Percentiles rank a stretch among this genome's conserved stretches.
phyloP scores from a whole-genome alignment of 805 yeast genomes.

The Lachancea cidri region DNA sequence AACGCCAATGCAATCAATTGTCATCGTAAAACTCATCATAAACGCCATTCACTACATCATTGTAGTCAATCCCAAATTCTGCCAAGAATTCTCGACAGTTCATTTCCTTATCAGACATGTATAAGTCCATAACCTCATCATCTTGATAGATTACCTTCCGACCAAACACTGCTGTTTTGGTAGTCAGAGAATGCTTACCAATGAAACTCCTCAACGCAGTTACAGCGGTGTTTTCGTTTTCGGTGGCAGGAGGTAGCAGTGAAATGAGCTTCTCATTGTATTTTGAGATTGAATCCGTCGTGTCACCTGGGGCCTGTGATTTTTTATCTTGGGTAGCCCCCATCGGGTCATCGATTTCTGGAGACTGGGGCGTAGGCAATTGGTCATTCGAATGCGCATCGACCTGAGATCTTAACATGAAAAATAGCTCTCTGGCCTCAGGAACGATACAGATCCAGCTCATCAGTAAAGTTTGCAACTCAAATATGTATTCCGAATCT shows the following conservation, averaged over 20 bases:
- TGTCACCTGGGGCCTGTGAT: background rate
- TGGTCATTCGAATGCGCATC: slow-evolving; percentile 1
- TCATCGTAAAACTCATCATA: slow-evolving; percentile 1
- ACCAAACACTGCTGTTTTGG: slow-evolving; percentile 19
- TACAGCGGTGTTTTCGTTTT: slow-evolving; percentile 21
- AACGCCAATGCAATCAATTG: too few relatives aligned
- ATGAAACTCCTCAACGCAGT: slow-evolving; percentile 24
- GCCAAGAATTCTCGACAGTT: slow-evolving; percentile 13
- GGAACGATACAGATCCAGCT: slow-evolving; percentile 61
- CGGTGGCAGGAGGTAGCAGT: slow-evolving; percentile 23
- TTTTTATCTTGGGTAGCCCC: background rate
- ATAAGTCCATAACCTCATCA: slow-evolving; percentile 22
- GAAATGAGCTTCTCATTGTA: slow-evolving; percentile 19
- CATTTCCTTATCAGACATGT: slow-evolving; percentile 10
- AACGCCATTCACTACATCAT: slow-evolving; percentile 9
- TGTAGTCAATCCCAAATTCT: slow-evolving; percentile 16
- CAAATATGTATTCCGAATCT: slow-evolving; percentile 51
- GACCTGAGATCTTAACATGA: slow-evolving; percentile 30
- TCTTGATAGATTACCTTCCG: slow-evolving; percentile 22
- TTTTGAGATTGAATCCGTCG: slow-evolving; percentile 4
- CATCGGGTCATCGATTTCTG: background rate
- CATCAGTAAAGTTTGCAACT: slow-evolving; percentile 54
- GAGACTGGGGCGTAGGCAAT: background rate
- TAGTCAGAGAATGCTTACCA: slow-evolving; percentile 21
- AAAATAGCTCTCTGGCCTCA: slow-evolving; percentile 58